Base-by-base conservation (phyloP, 208 protist species). In the Wallacemonas collosoma region DNA sequence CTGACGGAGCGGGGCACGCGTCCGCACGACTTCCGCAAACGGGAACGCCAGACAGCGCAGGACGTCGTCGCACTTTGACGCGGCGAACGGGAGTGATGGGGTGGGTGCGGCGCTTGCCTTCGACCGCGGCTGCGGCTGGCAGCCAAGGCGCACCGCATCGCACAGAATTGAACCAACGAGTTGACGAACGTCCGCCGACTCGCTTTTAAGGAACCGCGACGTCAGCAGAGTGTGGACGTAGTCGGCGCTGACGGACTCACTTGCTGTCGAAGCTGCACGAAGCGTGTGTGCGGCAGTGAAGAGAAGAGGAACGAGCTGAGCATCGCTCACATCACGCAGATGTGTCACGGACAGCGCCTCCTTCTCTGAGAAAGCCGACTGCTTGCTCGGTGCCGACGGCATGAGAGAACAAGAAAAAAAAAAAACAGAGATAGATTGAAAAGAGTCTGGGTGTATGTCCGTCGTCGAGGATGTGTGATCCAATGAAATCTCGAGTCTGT, bases 151-250 rank as follows among this genome's bases (percentile, higher is more conserved):
- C 11, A 91, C 68, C 26, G 81, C 57, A 43, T 94, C 89, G 55
- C 82, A 88, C 1, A 94, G 54, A 11, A 92, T 53, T n/a, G 86
- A 94, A 2, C 74, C 82, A 1, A 87, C 87, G 17, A 92, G 71
- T 68, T 92, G 85, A 36, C 73, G 75, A 14, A 92, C 89, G 35
- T 83, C 82, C 2, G 77, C 69, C 50, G 83, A 70, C 44, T 68
- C 71, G 48, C 81, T 90, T 3, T 51, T 70, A 8, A 87, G 68
- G 40, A 87, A 84, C 43, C 89, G 86, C n/a, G 81, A 76, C n/a
- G 73, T 79, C 14, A 90, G 80, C 39, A 85, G 73, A 50, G 72
- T 58, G 39, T 76, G 57, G 2, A 92, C 63, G 43, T 80, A 92
- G n/a, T 73, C 68, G 0, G 58, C 9, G 3, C 70, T 67, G 35